These are phyloP conservation scores for Diplosphaera chodatii DNA, from an alignment of 139 green algal genomes.

Conservation along the genomic window DNA sequence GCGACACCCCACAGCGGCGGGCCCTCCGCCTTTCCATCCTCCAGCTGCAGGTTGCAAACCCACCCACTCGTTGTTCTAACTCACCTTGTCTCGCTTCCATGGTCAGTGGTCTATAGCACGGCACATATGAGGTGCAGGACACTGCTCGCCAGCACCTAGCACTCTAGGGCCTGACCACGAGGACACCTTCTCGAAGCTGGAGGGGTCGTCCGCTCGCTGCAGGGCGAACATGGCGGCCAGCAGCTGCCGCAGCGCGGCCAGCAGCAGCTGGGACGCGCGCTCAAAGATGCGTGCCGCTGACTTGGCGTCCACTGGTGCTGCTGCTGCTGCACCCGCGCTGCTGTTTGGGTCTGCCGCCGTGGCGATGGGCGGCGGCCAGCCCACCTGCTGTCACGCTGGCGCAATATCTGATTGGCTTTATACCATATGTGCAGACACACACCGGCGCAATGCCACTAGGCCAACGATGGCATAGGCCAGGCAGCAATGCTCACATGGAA, in stretches of 20 bases:
- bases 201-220: slow-evolving; percentile 2
- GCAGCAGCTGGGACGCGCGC: neutral
- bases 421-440: too few relatives aligned
- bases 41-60: slow-evolving; percentile 16
- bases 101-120: too few relatives aligned
- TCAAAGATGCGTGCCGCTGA: neutral
- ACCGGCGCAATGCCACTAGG: too few relatives aligned
- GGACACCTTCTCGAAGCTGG: neutral
- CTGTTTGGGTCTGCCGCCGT: neutral
- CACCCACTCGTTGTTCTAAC: too few relatives aligned
- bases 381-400: too few relatives aligned
- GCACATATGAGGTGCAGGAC: too few relatives aligned
- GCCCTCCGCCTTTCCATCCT: slow-evolving; percentile 1
- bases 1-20: slow-evolving; percentile 37
- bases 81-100: too few relatives aligned
- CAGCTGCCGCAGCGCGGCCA: neutral
- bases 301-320: neutral
- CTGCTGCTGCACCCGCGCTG: neutral
- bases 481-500: too few relatives aligned
- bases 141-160: too few relatives aligned
- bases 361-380: slow-evolving; percentile 5
- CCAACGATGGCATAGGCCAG: too few relatives aligned
- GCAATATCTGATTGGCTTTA: too few relatives aligned
- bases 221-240: slow-evolving; percentile 8
- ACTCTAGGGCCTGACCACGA: too few relatives aligned